A percentile compares a stretch with the other conserved stretches of the same genome.
These are phyloP conservation scores for Phlegmacium glaucopus DNA, from an alignment of 768 basidiomycete genomes.

Conservation along the genomic window DNA sequence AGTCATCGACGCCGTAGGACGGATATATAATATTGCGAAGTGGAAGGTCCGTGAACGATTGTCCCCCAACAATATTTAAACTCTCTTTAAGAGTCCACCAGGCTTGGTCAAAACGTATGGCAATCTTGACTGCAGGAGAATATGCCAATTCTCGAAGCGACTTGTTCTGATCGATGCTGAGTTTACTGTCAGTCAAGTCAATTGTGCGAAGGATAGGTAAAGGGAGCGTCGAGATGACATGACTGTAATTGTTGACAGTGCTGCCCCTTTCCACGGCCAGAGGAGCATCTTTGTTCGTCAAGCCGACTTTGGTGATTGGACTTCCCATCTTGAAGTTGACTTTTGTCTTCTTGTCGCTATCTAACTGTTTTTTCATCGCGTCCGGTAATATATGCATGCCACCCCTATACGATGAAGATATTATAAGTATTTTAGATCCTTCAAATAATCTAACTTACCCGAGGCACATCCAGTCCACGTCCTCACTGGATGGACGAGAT, in stretches of 20 bases:
- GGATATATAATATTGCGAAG: slow-evolving; percentile 35
- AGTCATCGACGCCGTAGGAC: slow-evolving; percentile 27
- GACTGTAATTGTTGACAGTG: slow-evolving; percentile 31
- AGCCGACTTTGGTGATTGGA: no score
- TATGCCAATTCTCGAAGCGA: slow-evolving; percentile 38
- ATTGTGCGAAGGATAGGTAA: slow-evolving; percentile 33
- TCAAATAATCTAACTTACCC: no score
- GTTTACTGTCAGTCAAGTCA: slow-evolving; percentile 18
- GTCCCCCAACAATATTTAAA: slow-evolving; percentile 24
- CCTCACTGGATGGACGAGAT: slow-evolving; percentile 12
- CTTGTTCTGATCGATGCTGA: slow-evolving; percentile 17
- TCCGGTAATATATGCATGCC: no score
- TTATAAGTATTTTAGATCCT: no score
- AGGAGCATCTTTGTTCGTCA: no score
- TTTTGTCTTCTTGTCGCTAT: no score
- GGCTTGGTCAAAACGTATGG: slow-evolving; percentile 34
- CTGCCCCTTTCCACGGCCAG: no score
- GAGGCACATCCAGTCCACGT: slow-evolving; percentile 14
- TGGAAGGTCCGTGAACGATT: slow-evolving; percentile 29
- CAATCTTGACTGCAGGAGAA: slow-evolving; percentile 37
- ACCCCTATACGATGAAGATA: no score
- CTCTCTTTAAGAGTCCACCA: slow-evolving; percentile 35
- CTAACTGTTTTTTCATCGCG: no score
- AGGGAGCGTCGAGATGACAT: slow-evolving; percentile 42
- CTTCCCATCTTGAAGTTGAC: no score